Conservation (phyloP, 1,139 yeast species). For the Dujonia santamariae region DNA sequence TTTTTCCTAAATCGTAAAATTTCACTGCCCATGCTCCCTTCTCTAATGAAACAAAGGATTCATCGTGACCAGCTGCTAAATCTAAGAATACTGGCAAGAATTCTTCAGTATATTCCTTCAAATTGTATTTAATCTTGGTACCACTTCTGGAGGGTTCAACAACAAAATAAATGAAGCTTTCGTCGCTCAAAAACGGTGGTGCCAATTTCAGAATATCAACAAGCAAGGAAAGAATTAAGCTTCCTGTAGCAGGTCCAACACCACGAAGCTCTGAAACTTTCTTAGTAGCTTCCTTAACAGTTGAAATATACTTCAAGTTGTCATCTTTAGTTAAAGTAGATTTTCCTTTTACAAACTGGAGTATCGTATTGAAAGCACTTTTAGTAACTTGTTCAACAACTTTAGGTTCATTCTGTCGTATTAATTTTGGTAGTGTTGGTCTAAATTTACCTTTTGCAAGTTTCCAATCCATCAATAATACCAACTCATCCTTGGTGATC, state of each 20-base stretch:
- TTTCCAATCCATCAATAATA: slow-evolving; percentile 47
- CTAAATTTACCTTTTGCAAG: slow-evolving; percentile 47
- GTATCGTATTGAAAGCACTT: slow-evolving; percentile 24
- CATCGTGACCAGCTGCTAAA: slow-evolving; percentile 3
- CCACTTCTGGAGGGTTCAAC: slow-evolving; percentile 25
- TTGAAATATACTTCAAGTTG: slow-evolving; percentile 14
- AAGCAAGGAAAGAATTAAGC: slow-evolving; percentile 38
- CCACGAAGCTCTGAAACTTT: slow-evolving; percentile 36
- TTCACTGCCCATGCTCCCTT: slow-evolving; percentile 41
- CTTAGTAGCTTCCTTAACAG: slow-evolving; percentile 25
- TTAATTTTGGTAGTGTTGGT: slow-evolving; percentile 41
- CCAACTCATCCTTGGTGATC: slow-evolving; percentile 37
- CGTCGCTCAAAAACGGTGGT: slow-evolving; percentile 52
- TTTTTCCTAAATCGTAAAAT: slow-evolving; percentile 22
- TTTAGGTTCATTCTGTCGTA: slow-evolving; percentile 29
- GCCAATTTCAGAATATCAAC: slow-evolving; percentile 18
- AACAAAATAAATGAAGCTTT: slow-evolving; percentile 37
- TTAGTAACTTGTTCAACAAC: slow-evolving; percentile 26
- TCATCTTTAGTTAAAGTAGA: slow-evolving; percentile 1
- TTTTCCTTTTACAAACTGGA: slow-evolving; percentile 18
- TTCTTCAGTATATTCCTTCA: slow-evolving; percentile 41
- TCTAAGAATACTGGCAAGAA: slow-evolving; percentile 23
- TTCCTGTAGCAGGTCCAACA: slow-evolving; percentile 53
- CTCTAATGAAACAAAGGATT: slow-evolving; percentile 23
- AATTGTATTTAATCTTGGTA: slow-evolving; percentile 37